Percentiles rank a stretch among this genome's conserved stretches.
These are phyloP conservation scores for Microascus cirrosus DNA, from an alignment of 2,329 filamentous ascomycete genomes.

Conservation along the genomic window DNA sequence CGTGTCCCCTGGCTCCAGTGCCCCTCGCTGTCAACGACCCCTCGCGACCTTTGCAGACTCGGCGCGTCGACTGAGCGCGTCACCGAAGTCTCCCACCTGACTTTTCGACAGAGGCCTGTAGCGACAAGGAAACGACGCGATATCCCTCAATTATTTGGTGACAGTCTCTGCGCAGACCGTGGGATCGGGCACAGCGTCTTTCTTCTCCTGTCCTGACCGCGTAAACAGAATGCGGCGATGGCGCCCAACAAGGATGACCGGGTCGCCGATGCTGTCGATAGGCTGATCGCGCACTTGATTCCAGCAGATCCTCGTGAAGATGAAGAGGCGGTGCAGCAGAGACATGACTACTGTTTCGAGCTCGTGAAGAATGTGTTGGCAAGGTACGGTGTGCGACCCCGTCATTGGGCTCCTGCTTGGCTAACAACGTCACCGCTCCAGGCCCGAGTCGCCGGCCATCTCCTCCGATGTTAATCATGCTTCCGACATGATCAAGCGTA, in stretches of 20 bases:
- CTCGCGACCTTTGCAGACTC: neutral
- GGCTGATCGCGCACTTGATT: constrained; percentile 65
- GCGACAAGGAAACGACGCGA: neutral
- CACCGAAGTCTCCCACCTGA: neutral
- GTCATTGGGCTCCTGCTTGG: neutral
- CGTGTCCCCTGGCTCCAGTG: neutral
- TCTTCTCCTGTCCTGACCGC: neutral
- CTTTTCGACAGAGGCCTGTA: neutral
- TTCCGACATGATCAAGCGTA: constrained; percentile 82
- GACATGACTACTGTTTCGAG: constrained; percentile 51
- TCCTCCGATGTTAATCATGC: constrained; percentile 79
- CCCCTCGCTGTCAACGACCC: neutral
- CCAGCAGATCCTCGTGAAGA: constrained; percentile 55
- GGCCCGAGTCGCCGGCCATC: constrained; percentile 40
- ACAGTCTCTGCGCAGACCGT: neutral
- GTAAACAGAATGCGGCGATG: constrained; percentile 39
- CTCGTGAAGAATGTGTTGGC: constrained; percentile 40
- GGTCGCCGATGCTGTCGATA: constrained; percentile 68
- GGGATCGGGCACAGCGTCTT: neutral
- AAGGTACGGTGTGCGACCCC: constrained; percentile 21
- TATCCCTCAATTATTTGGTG: neutral
- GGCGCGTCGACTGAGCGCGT: neutral
- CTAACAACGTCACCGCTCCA: constrained; percentile 10
- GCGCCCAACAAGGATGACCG: constrained; percentile 44
- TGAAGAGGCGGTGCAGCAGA: constrained; percentile 55